Percentiles rank a stretch among this genome's conserved stretches.
Conservation (phyloP, 208 protist species). For the Leishmania major region DNA sequence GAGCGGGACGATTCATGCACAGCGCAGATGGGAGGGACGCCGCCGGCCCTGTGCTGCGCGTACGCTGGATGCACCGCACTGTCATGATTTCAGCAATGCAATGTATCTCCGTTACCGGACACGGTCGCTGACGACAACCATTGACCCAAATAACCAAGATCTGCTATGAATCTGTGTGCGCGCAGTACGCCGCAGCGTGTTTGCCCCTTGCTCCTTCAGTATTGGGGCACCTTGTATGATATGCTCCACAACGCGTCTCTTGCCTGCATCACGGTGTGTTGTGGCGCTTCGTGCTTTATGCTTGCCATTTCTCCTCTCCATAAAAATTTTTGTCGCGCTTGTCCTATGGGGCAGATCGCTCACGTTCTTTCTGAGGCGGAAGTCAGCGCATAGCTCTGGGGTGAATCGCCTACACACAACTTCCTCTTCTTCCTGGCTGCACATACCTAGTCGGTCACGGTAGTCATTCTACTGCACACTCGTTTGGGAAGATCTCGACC, state of each 20-base stretch:
- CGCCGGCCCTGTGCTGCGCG: not conserved
- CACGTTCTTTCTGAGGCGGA: not conserved
- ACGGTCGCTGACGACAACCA: slow-evolving; percentile 61
- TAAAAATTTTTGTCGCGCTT: not conserved
- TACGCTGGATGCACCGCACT: not conserved
- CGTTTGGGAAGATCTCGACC: not conserved
- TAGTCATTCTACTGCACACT: not conserved
- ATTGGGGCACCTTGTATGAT: not conserved
- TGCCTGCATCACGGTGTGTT: not conserved
- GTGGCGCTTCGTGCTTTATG: not conserved
- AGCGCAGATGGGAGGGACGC: slow-evolving; percentile 33
- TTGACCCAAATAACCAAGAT: slow-evolving; percentile 78
- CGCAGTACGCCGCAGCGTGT: not conserved
- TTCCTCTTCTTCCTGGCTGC: not conserved
- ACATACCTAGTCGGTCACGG: not conserved
- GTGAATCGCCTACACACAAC: not conserved
- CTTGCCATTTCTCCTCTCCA: not conserved
- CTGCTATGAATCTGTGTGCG: slow-evolving; percentile 55
- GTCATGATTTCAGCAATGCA: slow-evolving; percentile 17
- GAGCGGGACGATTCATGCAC: slow-evolving; percentile 53
- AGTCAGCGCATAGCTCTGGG: not conserved
- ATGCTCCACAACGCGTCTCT: not conserved
- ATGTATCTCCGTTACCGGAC: slow-evolving; percentile 55
- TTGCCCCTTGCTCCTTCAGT: too few relatives aligned
- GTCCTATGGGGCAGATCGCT: not conserved